phyloP scores from a whole-genome alignment of 1,284 basidiomycete genomes.

The Veloboletus limbatus region DNA sequence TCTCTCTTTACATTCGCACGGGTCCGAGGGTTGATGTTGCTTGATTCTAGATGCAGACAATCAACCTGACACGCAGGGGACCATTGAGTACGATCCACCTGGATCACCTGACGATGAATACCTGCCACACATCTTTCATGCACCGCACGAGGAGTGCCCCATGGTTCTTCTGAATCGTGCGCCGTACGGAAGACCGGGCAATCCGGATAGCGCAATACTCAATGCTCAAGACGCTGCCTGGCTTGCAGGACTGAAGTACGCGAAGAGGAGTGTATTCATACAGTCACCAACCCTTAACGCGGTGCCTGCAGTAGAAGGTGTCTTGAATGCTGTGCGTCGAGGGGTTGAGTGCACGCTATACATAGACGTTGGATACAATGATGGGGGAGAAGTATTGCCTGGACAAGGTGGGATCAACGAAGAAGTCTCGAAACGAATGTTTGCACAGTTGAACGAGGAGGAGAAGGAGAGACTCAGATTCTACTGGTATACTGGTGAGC shows the following conservation, averaged over 20 bases:
- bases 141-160: slow-evolving; percentile 60
- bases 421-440: slow-evolving; percentile 68
- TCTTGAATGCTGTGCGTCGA: slow-evolving; percentile 63
- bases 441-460: slow-evolving; percentile 48
- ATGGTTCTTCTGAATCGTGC: slow-evolving; percentile 73
- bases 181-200: slow-evolving; percentile 50
- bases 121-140: slow-evolving; percentile 48
- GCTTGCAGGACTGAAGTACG: slow-evolving; percentile 70
- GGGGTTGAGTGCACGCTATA: slow-evolving; percentile 68
- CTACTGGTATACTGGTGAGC: slow-evolving; percentile 58
- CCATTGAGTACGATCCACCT: slow-evolving; percentile 29
- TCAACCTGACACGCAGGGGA: slow-evolving; percentile 35
- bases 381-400: slow-evolving; percentile 69
- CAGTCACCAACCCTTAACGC: slow-evolving; percentile 80
- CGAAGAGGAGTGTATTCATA: slow-evolving; percentile 69
- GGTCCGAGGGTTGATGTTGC: slow-evolving; percentile 9
- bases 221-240: slow-evolving; percentile 77
- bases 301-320: slow-evolving; percentile 60
- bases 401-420: slow-evolving; percentile 83
- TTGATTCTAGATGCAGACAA: slow-evolving; percentile 34
- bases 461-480: slow-evolving; percentile 59
- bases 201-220: slow-evolving; percentile 42
- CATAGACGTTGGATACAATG: slow-evolving; percentile 70
- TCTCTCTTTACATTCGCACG: neutral
- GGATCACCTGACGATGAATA: slow-evolving; percentile 34